Base-by-base conservation (phyloP, 805 yeast genomes). In the Allodekkera sacchari region DNA sequence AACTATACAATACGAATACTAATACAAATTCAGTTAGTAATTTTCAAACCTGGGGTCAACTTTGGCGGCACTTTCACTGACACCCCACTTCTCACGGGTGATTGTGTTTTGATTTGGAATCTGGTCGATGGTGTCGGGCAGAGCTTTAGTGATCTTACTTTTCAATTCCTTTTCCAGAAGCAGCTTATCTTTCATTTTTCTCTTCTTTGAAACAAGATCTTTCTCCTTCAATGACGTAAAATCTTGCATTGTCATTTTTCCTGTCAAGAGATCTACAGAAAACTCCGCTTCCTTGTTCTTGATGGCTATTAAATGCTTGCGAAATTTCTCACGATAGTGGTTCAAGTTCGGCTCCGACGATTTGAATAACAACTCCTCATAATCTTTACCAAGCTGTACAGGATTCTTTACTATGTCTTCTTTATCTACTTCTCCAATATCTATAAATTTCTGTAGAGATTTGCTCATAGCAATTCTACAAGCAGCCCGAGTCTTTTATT, bases 61-160 rank as follows among this genome's bases (percentile, higher is more conserved):
- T 25, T 49, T 53, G 8, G 59, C 59, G 4, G 58, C 55, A 33
- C 59, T 54, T 32, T 48, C 57, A 13, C 52, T 48, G 5, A 54
- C 30, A 2, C 60, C 60, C 61, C 61, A 56, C 35, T 56, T 55
- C 30, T 55, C 58, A 24, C 51, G 35, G 1, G 42, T 44, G 23
- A 53, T 36, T 6, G 48, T 47, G 16, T 47, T 47, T 25, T 43
- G 48, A 9, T 39, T 40, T 28, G 52, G 48, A 6, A 51, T 38
- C 11, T 47, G 42, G 16, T 50, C 47, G 10, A 55, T 52, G 8
- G 43, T 50, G 3, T 43, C 48, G 1, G 55, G 53, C n/a, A 48
- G 20, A 16, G 36, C 43, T 14, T 41, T 38, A 1, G 50, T 43
- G 10, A 55, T 47, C 17, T 39, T 42, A 16, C 53, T 53, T 15